Conservation (phyloP, 768 basidiomycete species). For the Pleurotus eryngii region DNA sequence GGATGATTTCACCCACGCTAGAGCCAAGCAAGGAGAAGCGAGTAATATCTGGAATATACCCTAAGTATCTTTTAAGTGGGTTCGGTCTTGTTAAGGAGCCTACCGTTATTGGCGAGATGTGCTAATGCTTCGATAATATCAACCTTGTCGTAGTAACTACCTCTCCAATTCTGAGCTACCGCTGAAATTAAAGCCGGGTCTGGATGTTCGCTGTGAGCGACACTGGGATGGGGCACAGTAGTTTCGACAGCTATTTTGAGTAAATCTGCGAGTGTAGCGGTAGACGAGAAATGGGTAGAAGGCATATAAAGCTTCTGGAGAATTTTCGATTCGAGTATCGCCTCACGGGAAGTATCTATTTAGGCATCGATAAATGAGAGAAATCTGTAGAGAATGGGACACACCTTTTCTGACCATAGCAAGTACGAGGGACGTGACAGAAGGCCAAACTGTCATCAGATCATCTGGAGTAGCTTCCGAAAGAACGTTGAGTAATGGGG, state of each 20-base stretch:
- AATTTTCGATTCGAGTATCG: neutral
- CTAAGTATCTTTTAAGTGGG: neutral
- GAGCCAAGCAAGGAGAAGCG: neutral
- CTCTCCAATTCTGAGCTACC: neutral
- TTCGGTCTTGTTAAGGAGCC: neutral
- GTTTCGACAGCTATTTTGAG: neutral
- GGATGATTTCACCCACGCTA: neutral
- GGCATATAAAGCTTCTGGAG: neutral
- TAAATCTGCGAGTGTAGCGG: neutral
- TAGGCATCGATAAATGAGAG: neutral
- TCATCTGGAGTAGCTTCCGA: neutral
- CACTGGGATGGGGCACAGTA: neutral
- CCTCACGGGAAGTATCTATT: neutral
- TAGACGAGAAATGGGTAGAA: neutral
- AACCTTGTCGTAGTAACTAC: neutral
- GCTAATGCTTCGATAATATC: neutral
- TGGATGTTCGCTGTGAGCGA: neutral
- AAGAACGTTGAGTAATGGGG: neutral
- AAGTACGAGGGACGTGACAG: neutral
- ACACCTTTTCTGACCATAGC: neutral
- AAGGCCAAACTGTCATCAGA: slow-evolving; percentile 14
- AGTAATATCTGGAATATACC: neutral
- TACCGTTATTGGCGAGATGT: neutral
- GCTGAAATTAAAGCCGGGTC: neutral
- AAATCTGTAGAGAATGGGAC: neutral